Percentiles rank a stretch among this genome's conserved stretches.
phyloP scores from a whole-genome alignment of 352 stramenopile genomes.

The Synura sp. region DNA sequence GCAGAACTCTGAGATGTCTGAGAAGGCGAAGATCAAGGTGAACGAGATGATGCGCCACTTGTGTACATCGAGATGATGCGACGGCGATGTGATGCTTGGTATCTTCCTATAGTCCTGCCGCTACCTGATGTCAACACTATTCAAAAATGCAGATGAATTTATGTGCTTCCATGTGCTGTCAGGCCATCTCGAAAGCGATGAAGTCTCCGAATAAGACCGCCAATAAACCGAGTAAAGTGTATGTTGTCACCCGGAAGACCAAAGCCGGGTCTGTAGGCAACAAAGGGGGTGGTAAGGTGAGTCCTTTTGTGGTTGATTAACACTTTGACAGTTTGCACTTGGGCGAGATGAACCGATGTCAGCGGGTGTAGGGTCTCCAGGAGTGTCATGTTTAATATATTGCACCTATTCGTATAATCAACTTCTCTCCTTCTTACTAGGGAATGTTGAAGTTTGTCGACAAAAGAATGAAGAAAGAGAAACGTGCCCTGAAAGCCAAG shows the following conservation, averaged over 20 bases:
- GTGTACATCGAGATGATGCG: too few relatives aligned
- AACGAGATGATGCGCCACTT: too few relatives aligned
- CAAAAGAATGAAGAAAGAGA: slow-evolving; percentile 95
- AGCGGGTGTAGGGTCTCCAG: too few relatives aligned
- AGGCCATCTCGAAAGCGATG: slow-evolving; percentile 57
- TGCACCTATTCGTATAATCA: too few relatives aligned
- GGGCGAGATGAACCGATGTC: too few relatives aligned
- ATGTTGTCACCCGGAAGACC: background rate
- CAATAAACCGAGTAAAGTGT: background rate
- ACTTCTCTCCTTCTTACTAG: too few relatives aligned
- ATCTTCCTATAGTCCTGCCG: slow-evolving; percentile 91
- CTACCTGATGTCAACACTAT: slow-evolving; percentile 54
- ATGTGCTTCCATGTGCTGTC: slow-evolving; percentile 42
- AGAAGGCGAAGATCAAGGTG: slow-evolving; percentile 94
- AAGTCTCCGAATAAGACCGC: background rate
- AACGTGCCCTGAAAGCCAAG: slow-evolving; percentile 58
- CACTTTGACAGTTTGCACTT: too few relatives aligned
- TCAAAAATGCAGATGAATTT: slow-evolving; percentile 39
- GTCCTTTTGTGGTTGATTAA: too few relatives aligned
- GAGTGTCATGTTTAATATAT: too few relatives aligned
- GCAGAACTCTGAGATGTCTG: slow-evolving; percentile 91
- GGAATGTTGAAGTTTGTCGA: slow-evolving; percentile 95
- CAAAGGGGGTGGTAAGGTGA: background rate
- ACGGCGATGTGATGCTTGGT: too few relatives aligned
- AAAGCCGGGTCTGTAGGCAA: background rate